Base-by-base conservation (phyloP, 129 eudicot genomes). In the Flaveria robusta region DNA sequence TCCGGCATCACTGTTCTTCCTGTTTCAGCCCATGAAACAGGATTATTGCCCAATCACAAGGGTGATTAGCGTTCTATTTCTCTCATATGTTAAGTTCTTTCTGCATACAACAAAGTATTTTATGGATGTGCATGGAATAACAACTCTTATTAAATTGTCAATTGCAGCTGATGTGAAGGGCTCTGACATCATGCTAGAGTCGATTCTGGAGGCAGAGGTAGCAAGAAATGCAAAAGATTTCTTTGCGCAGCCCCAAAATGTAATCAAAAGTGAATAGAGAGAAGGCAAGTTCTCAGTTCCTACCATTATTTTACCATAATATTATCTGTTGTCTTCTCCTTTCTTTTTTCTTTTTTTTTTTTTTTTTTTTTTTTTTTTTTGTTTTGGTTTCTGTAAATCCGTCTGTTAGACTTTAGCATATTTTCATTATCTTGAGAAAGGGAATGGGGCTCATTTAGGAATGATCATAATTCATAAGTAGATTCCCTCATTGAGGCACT, bases 21-120 rank as follows among this genome's bases (percentile, higher is more conserved):
- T 62, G 88, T 94, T 66, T 94, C 98, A 23, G 98, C 98, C 55
- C 87, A 91, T 83, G 91, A 88, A 46, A 86, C 97, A 10, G 95
- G 94, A 74, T 77, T 94, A 74, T 81, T 93, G 68, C 98, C 98
- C 46, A 79, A 67, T 68, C 87, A 86, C 59, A 84, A 74, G 68
- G 97, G 98, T 93, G 54, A 80, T 68, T 45, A 64, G 20, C 43
- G 62, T 77, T 41, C 23, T 54, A 13, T 19, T 23, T 42, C 27
- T 60, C 20, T 62, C 46, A 43, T 75, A 75, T 62, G 0, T 63
- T 62, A 19, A 34, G 65, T 51, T 67, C 20, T 23, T 55, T 41
- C 66, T 77, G 63, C 65, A 58, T 27, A 7, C 50, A 56, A 29
- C 22, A 41, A 18, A 26, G 8, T 58, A 62, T 47, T 31, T 23